phyloP scores from a whole-genome alignment of 352 stramenopile genomes.

The Phytopythium cucurbitacearum region DNA sequence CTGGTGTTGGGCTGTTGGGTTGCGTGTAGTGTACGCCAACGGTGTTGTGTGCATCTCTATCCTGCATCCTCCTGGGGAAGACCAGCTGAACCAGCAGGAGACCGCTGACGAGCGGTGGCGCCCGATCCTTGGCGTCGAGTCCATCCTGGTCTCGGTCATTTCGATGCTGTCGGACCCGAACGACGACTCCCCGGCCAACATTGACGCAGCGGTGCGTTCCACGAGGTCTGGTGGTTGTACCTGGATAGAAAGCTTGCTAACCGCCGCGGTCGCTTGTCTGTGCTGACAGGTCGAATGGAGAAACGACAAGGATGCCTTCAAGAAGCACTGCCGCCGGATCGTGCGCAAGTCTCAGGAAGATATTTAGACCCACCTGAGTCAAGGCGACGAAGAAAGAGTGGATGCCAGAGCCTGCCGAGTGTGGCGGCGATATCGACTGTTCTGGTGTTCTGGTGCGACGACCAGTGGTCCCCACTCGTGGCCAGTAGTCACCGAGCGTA shows the following conservation, averaged over 20 bases:
- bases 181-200: constrained; percentile 99
- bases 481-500: no score
- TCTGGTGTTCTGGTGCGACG: neutral
- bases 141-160: constrained; percentile 95
- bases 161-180: constrained; percentile 99
- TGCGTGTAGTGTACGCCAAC: constrained; percentile 92
- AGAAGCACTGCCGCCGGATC: constrained; percentile 89
- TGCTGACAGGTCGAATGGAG: constrained; percentile 80
- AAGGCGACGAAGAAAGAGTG: neutral
- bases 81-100: constrained; percentile 97
- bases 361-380: constrained; percentile 57
- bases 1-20: constrained; percentile 4
- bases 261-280: constrained; percentile 7
- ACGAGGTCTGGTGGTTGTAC: neutral
- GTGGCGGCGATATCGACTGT: neutral
- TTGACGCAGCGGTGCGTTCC: constrained; percentile 95
- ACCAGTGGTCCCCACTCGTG: no score
- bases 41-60: constrained; percentile 99
- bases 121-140: constrained; percentile 96
- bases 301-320: constrained; percentile 92
- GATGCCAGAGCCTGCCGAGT: neutral
- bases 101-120: constrained; percentile 98
- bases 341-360: constrained; percentile 92
- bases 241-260: neutral
- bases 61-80: constrained; percentile 97